Base-by-base conservation (phyloP, 2,329 filamentous ascomycete genomes). In the Fusarium equiseti region DNA sequence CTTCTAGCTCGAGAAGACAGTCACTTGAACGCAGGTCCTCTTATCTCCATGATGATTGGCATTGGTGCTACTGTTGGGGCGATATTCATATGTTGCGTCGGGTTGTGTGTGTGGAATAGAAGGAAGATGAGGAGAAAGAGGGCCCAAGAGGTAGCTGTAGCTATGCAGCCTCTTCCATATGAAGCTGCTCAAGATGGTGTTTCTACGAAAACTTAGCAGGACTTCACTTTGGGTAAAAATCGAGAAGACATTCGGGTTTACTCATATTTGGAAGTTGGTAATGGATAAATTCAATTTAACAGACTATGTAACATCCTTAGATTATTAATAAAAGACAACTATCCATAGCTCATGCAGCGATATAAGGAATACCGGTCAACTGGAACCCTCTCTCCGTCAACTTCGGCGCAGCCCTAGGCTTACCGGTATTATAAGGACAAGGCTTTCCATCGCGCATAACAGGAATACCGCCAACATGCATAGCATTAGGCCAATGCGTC, bases 401-500 rank as follows among this genome's bases (percentile, higher is more conserved):
- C 20, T 64, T 44, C 0, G 59, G 59, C 1, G 13, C 29, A 16
- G 63, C 31, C 2, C 59, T 57, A 0, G 61, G 61, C 38, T 20
- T 64, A 2, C 40, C 40, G 1, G 61, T 64, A 5, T 64, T 64
- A 4, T 64, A 64, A 15, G 61, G 61, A 24, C 61, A 64, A 45
- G 61, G 61, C 26, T 64, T 38, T 10, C 61, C 61, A 6, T 64
- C 53, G 0, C 61, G 26, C 18, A 64, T 3, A 18, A 64, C n/a
- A 9, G 59, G 59, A 22, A 64, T 64, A 1, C 59, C 59, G 1
- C 61, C 61, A 7, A 64, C 50, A 24, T 64, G 61, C 61, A 64
- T 64, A 13, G 61, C 61, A 20, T 64, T 64, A 5, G 59, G 61
- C 61, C 61, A 64, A 12, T 64, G 61, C 0, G 61, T 64, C 0